Evolutionary conservation across 2,329 filamentous ascomycete genomes (phyloP).

Genomic region (Colletotrichum higginsianum): DNA sequence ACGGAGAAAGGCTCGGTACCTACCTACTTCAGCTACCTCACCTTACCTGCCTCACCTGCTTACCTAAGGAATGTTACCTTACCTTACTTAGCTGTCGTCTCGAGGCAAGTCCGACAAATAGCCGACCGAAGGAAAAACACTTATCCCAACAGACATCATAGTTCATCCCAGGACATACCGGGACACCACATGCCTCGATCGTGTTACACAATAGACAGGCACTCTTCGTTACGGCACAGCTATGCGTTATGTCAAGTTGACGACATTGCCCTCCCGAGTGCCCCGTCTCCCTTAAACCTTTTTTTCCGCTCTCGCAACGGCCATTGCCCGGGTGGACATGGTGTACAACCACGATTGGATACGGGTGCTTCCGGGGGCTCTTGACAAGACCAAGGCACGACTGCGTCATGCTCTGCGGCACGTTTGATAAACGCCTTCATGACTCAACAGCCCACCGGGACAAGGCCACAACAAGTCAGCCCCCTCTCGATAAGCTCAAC

Average conservation of each 20-base stretch:
- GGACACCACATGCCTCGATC: too few species aligned
- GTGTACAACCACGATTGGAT: neutral
- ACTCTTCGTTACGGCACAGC: neutral
- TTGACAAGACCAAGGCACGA: constrained; percentile 4
- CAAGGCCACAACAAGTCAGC: too few species aligned
- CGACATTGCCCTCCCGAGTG: constrained; percentile 7
- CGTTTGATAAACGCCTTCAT: constrained; percentile 19
- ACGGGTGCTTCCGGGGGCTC: constrained; percentile 3
- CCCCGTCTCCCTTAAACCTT: constrained; percentile 17
- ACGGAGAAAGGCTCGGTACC: neutral
- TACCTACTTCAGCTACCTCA: neutral
- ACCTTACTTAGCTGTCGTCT: neutral
- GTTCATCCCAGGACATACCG: too few species aligned
- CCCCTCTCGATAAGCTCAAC: constrained; percentile 12
- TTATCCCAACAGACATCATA: too few species aligned
- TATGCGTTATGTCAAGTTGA: constrained; percentile 28
- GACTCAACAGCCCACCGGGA: constrained; percentile 20
- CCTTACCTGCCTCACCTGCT: neutral
- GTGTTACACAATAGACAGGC: constrained; percentile 3
- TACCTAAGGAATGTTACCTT: neutral
- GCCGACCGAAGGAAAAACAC: neutral
- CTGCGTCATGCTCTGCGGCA: constrained; percentile 25
- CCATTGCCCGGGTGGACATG: too few species aligned
- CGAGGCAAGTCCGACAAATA: neutral
- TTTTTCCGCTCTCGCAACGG: constrained; percentile 12